Evolutionary conservation across 2,329 filamentous ascomycete species (phyloP).

Genomic region (Hymenoscyphus fraxineus): DNA sequence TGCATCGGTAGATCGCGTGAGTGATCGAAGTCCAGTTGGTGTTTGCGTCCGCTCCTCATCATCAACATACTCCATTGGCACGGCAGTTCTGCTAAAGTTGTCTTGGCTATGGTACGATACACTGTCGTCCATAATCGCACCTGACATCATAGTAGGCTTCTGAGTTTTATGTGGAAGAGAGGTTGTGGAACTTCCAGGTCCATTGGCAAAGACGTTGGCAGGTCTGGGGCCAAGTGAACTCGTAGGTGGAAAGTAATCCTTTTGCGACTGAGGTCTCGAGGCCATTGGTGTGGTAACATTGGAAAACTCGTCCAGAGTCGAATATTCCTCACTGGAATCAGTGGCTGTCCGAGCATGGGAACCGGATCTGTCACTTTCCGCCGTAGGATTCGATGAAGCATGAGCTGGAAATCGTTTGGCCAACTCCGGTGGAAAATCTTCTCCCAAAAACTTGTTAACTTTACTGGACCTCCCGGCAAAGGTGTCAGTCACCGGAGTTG

Average conservation of each 20-base stretch:
- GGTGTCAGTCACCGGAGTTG: not conserved
- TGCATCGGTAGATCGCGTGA: conserved; percentile 2
- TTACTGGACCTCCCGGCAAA: not conserved
- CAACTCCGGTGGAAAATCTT: conserved; percentile 4
- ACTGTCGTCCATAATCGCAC: conserved; percentile 14
- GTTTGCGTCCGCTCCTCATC: conserved; percentile 18
- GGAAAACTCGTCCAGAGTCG: conserved; percentile 26
- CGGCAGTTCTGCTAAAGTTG: conserved; percentile 20
- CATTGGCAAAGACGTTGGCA: not conserved
- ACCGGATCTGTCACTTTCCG: conserved; percentile 2
- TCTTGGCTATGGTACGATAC: conserved; percentile 13
- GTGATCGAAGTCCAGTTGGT: conserved; percentile 15
- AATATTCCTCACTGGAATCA: conserved; percentile 32
- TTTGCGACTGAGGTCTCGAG: conserved; percentile 29
- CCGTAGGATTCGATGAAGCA: not conserved
- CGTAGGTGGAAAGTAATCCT: conserved; percentile 15
- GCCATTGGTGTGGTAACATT: conserved; percentile 29
- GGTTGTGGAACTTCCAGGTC: conserved; percentile 7
- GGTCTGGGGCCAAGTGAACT: not conserved
- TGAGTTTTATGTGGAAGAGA: conserved; percentile 6
- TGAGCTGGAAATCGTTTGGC: not conserved
- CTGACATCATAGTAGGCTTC: conserved; percentile 10
- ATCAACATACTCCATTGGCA: conserved; percentile 16
- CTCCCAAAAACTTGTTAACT: conserved; percentile 12
- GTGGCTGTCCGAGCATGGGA: conserved; percentile 19